A percentile compares a stretch with the other conserved stretches of the same genome.
These are phyloP conservation scores for Geotrichum macrosporum DNA, from an alignment of 1,139 yeast genomes.

Conservation along the genomic window DNA sequence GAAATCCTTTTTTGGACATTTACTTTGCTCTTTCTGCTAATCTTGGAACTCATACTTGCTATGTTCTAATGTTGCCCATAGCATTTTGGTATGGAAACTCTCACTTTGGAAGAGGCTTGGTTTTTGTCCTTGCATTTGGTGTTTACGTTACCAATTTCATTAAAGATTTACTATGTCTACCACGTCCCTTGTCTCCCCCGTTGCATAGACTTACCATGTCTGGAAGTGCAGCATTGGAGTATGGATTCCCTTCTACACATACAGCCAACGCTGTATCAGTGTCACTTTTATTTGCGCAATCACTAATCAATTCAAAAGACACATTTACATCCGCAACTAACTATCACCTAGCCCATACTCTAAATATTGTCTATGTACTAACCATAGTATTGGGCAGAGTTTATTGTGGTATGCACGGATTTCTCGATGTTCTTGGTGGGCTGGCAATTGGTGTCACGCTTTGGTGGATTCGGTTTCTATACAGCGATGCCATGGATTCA, in stretches of 20 bases:
- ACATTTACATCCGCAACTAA: conserved; percentile 17
- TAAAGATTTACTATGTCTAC: conserved; percentile 83
- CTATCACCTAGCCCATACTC: conserved; percentile 22
- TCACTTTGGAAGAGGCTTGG: conserved; percentile 56
- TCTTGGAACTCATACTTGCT: conserved; percentile 89
- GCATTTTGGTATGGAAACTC: conserved; percentile 80
- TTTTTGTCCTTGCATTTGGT: conserved; percentile 77
- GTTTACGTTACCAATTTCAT: conserved; percentile 72
- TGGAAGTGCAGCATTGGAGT: conserved; percentile 83
- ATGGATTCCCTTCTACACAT: conserved; percentile 93
- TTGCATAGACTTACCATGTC: conserved; percentile 84
- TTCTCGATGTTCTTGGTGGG: conserved; percentile 70
- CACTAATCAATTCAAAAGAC: conserved; percentile 23
- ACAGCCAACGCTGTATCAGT: conserved; percentile 89
- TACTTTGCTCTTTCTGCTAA: conserved; percentile 89
- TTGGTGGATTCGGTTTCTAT: conserved; percentile 31
- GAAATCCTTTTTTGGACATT: conserved; percentile 56
- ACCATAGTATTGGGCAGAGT: conserved; percentile 76
- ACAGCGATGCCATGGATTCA: conserved; percentile 26
- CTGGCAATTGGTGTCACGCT: conserved; percentile 52
- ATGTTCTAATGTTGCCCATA: conserved; percentile 80
- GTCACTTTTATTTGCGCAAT: conserved; percentile 47
- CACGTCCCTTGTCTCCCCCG: conserved; percentile 92
- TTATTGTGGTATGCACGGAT: conserved; percentile 98
- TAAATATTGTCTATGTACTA: conserved; percentile 49